Evolutionary conservation across 1,284 basidiomycete genomes (phyloP).

Genomic region (Fomitiporia mediterranea): DNA sequence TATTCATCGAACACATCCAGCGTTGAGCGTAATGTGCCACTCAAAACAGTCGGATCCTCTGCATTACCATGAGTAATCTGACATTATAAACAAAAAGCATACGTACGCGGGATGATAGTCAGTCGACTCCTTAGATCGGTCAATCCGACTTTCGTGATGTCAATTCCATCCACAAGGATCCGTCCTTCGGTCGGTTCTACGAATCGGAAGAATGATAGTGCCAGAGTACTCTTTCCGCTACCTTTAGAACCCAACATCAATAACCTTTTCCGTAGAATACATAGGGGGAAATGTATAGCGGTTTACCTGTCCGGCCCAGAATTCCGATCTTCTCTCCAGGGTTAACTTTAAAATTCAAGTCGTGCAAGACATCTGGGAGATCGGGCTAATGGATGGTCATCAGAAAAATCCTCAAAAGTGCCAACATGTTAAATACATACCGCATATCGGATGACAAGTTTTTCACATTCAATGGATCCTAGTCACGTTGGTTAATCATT

Average conservation of each 20-base stretch:
- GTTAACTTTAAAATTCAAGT: conserved; percentile 71
- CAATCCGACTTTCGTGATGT: conserved; percentile 83
- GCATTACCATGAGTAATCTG: conserved; percentile 8
- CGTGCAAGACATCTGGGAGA: conserved; percentile 83
- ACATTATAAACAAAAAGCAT: background rate
- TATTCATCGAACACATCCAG: conserved; percentile 90
- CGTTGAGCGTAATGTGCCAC: conserved; percentile 80
- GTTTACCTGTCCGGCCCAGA: conserved; percentile 78
- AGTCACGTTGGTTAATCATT: background rate
- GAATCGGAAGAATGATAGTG: conserved; percentile 93
- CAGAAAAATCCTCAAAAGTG: background rate
- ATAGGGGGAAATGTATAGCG: conserved; percentile 39
- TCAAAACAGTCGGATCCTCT: conserved; percentile 90
- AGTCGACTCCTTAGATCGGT: conserved; percentile 80
- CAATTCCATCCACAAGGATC: conserved; percentile 83
- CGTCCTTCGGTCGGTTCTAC: conserved; percentile 82
- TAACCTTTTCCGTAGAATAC: no score
- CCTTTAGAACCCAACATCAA: background rate
- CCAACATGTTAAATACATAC: conserved; percentile 41
- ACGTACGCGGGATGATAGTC: conserved; percentile 89
- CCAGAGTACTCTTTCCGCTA: conserved; percentile 81
- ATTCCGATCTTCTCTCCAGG: conserved; percentile 85
- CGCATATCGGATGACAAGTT: conserved; percentile 84
- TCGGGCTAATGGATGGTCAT: conserved; percentile 49
- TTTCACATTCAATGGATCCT: conserved; percentile 65